Evolutionary conservation across 805 yeast genomes (phyloP), one percentile per base, ranked within the genome.

Genomic region (Zygoascus flipseniorum): DNA sequence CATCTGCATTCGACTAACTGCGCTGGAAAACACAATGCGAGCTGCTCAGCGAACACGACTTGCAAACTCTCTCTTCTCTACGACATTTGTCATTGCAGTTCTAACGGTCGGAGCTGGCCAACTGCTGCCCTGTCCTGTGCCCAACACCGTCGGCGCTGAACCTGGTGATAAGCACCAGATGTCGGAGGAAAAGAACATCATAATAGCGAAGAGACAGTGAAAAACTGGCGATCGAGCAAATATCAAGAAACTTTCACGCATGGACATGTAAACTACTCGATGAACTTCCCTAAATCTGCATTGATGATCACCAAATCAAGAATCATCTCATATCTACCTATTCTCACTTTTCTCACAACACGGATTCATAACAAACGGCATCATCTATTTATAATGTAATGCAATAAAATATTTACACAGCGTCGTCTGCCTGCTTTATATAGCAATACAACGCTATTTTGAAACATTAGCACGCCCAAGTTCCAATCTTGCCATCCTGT

Each of bases 11-110:
- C 28, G 28, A n/a, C 6, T 23, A 23, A 23, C 28, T 4, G 28
- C 28, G 28, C 28, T 6, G 28, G 35, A 44, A 11, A 23, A 11
- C 16, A 44, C 31, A 44, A 72, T 81, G 56, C 80, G 73, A 68
- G 86, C 87, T 10, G 72, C 80, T 4, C 74, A 76, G 48, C 74
- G 86, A 63, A 73, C 74, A 53, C 72, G 71, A 57, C 70, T 85
- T 50, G 83, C 89, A 20, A 76, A 78, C 48, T 82, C 87, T 13
- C 71, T 85, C 55, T 85, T 85, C 68, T 79, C 84, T 23, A 80
- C 89, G 18, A 85, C 93, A 0, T 85, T 85, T 57, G 75, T 84
- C n/a, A 80, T 86, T 31, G 85, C 90, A 39, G 78, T 85, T 54
- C 78, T 85, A 16, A 82, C 83, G 14, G 83, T 81, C 53, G 79